phyloP scores from a whole-genome alignment of 2,329 filamentous ascomycete genomes.

The Ophiostoma tasmaniense region DNA sequence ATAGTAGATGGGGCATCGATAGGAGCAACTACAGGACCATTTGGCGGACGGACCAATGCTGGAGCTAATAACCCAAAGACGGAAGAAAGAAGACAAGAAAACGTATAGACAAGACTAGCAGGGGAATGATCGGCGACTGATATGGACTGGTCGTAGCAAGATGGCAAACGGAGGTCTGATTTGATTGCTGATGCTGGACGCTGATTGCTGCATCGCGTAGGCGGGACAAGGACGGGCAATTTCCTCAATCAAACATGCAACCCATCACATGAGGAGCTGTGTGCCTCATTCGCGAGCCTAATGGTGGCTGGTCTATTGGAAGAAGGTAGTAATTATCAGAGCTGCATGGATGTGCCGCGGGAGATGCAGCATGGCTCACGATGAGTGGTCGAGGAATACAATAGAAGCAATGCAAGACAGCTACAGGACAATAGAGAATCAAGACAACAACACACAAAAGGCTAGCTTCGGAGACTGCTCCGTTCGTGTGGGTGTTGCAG shows the following conservation, averaged over 20 bases:
- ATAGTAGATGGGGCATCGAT: background rate
- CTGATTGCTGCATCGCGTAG: background rate
- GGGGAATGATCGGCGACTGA: background rate
- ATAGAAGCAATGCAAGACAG: background rate
- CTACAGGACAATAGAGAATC: too few relatives aligned
- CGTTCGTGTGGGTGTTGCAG: background rate
- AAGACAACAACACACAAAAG: background rate
- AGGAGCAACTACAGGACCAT: background rate
- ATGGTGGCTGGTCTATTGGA: background rate
- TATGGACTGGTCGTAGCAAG: background rate
- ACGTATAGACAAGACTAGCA: background rate
- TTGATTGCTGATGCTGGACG: background rate
- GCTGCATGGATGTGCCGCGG: background rate
- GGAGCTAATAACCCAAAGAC: background rate
- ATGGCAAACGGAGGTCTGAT: background rate
- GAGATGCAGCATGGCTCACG: background rate
- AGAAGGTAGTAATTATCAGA: background rate
- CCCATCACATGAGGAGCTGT: background rate
- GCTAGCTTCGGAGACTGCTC: background rate
- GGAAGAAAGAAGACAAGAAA: background rate
- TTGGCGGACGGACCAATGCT: background rate
- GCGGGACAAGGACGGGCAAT: background rate
- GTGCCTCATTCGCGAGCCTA: background rate
- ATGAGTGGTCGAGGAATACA: background rate
- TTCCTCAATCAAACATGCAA: background rate